These are phyloP conservation scores for Vitis hybrid DNA, from an alignment of 177 flowering plant genomes.

Conservation along the genomic window DNA sequence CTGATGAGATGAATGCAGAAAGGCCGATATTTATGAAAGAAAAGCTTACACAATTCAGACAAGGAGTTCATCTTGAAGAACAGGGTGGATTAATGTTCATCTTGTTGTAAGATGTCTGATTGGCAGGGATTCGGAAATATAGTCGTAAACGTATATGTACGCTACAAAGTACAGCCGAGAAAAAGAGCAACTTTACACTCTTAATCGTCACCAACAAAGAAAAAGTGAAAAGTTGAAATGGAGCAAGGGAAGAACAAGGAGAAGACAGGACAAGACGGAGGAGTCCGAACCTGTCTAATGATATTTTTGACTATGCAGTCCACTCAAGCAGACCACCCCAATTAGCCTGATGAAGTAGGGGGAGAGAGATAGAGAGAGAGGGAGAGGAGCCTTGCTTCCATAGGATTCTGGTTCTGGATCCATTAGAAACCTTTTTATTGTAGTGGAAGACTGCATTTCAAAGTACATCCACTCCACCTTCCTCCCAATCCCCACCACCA, in stretches of 20 bases:
- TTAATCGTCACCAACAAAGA: conserved; percentile 1
- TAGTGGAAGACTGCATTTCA: conserved; percentile 29
- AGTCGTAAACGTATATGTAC: conserved; percentile 1
- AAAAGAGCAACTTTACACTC: conserved; percentile 1
- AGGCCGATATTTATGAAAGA: too few species aligned
- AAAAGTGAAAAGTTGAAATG: conserved; percentile 1
- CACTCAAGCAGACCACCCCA: conserved; percentile 21
- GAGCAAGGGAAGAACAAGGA: conserved; percentile 19
- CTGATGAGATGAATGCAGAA: too few species aligned
- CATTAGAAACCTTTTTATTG: conserved; percentile 6
- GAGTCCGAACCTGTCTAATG: conserved; percentile 35
- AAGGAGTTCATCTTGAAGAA: too few species aligned
- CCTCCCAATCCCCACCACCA: conserved; percentile 24
- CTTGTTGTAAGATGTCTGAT: too few species aligned
- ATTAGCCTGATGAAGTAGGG: background rate
- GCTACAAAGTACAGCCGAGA: conserved; percentile 5
- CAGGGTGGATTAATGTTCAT: too few species aligned
- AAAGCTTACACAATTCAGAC: too few species aligned
- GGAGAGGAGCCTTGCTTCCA: conserved; percentile 13
- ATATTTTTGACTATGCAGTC: conserved; percentile 34
- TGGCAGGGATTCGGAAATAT: too few species aligned
- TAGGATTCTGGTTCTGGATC: conserved; percentile 23
- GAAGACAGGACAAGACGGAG: conserved; percentile 35
- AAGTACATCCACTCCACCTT: conserved; percentile 31
- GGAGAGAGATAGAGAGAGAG: background rate